A percentile compares a stretch with the other conserved stretches of the same genome.
phyloP scores from a whole-genome alignment of 179 eudicot genomes.

The Silene vulgaris region DNA sequence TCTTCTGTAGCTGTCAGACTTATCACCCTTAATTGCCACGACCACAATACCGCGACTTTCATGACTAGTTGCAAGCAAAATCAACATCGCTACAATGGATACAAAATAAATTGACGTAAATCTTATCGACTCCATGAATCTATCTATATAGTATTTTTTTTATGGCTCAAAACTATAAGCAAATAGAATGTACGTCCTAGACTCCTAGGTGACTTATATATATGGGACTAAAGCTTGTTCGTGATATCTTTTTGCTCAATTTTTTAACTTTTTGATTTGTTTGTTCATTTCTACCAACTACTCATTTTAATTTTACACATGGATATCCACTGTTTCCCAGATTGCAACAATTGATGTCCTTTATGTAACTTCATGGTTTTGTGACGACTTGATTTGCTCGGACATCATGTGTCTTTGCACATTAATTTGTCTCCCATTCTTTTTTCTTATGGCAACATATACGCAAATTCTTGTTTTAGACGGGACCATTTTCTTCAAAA shows the following conservation, averaged over 20 bases:
- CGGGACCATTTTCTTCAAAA: no score
- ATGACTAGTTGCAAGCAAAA: slow-evolving; percentile 6
- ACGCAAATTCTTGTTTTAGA: no score
- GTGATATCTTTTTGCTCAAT: neutral
- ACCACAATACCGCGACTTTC: neutral
- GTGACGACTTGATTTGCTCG: slow-evolving; percentile 3
- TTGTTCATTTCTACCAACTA: slow-evolving; percentile 10
- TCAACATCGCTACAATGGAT: slow-evolving; percentile 17
- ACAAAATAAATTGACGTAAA: neutral
- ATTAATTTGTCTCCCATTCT: slow-evolving; percentile 33
- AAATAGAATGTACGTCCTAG: slow-evolving; percentile 6
- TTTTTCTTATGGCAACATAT: neutral
- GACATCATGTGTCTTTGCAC: slow-evolving; percentile 28
- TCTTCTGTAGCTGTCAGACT: neutral
- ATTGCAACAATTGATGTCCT: slow-evolving; percentile 23
- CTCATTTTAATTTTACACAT: slow-evolving; percentile 28
- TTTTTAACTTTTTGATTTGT: neutral
- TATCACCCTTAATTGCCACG: slow-evolving; percentile 9
- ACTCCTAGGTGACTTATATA: slow-evolving; percentile 3
- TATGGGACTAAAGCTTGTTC: neutral
- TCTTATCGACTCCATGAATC: neutral
- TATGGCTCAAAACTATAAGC: neutral
- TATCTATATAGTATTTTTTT: neutral
- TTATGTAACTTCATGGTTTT: slow-evolving; percentile 37
- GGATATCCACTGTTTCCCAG: slow-evolving; percentile 36